Evolutionary conservation across 2,329 filamentous ascomycete genomes (phyloP), one percentile per base, ranked within the genome.

Genomic region (Microascus cirrosus): DNA sequence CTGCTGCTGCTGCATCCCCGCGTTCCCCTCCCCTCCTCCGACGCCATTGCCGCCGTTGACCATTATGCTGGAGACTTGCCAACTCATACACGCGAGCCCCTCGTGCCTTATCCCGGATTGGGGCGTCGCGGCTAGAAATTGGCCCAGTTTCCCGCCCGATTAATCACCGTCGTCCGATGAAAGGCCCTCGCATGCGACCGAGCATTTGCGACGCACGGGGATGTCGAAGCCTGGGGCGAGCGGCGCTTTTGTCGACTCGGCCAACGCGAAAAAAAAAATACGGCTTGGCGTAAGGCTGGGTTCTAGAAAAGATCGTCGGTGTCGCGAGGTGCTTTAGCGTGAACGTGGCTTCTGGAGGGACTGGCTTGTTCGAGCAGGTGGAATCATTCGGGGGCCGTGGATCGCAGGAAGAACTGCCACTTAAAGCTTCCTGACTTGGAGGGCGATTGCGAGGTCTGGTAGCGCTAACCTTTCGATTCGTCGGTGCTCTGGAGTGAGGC

Each of bases 131-230:
- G 45, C 45, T 50, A 50, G n/a, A 50, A 20, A 20, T n/a, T 50
- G n/a, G 45, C n/a, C 45, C 20, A 50, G 20, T 50, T 32, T 53
- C 56, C 35, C 53, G 39, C 56, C 51, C 70, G 67, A 72, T 71
- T 55, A 32, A 32, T 79, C 76, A 71, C 75, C 73, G 60, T 73
- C 72, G 63, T 70, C 70, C 65, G 76, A 71, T 68, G 74, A 74
- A 48, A 25, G 36, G 13, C 24, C 42, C 53, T 12, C 8, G 36
- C 22, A 42, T 58, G 50, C 36, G 52, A 58, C 32, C 8, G 39
- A 18, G 51, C 56, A 58, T 58, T 39, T 53, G 56, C 50, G 50
- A 25, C 25, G 25, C n/a, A 10, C 22, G 18, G 18, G 11, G 28
- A 20, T 15, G 13, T 52, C 22, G 11, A 22, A 13, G 13, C 7